Percentiles rank a stretch among this genome's conserved stretches.
These are phyloP conservation scores for Dissoconium aciculare DNA, from an alignment of 2,329 filamentous ascomycete genomes.

Conservation along the genomic window DNA sequence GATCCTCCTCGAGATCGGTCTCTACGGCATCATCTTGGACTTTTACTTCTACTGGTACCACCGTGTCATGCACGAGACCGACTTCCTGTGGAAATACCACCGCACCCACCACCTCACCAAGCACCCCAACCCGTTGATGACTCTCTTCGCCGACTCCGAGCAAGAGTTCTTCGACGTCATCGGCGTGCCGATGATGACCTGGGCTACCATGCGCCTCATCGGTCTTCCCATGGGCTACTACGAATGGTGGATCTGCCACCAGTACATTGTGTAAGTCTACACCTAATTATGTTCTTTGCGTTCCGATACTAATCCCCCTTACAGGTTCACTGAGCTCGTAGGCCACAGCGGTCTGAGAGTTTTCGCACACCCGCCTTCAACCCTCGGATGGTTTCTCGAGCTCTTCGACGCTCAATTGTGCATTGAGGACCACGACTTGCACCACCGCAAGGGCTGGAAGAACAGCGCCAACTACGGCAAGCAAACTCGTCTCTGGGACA, in stretches of 20 bases:
- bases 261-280: slow-evolving; percentile 32
- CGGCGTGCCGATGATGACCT: slow-evolving; percentile 29
- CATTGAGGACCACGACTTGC: slow-evolving; percentile 31
- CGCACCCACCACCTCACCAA: slow-evolving; percentile 34
- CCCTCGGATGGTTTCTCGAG: slow-evolving; percentile 24
- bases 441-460: slow-evolving; percentile 27
- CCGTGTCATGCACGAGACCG: slow-evolving; percentile 29
- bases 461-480: slow-evolving; percentile 28
- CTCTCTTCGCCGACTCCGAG: slow-evolving; percentile 29
- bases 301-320: too few relatives aligned
- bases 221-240: slow-evolving; percentile 33
- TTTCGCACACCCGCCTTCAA: slow-evolving; percentile 23
- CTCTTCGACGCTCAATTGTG: slow-evolving; percentile 25
- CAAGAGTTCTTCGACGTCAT: slow-evolving; percentile 32
- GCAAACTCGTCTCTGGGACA: slow-evolving; percentile 28
- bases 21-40: slow-evolving; percentile 28
- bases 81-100: slow-evolving; percentile 31
- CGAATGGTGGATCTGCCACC: slow-evolving; percentile 34
- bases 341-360: slow-evolving; percentile 30
- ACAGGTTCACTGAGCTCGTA: slow-evolving; percentile 27
- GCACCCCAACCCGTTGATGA: slow-evolving; percentile 31
- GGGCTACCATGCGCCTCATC: slow-evolving; percentile 21
- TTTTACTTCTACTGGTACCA: slow-evolving; percentile 33
- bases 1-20: neutral
- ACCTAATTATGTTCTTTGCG: too few relatives aligned